Evolutionary conservation across 2,329 filamentous ascomycete genomes (phyloP), one percentile per base, ranked within the genome.

Genomic region (Aureobasidium subglaciale): DNA sequence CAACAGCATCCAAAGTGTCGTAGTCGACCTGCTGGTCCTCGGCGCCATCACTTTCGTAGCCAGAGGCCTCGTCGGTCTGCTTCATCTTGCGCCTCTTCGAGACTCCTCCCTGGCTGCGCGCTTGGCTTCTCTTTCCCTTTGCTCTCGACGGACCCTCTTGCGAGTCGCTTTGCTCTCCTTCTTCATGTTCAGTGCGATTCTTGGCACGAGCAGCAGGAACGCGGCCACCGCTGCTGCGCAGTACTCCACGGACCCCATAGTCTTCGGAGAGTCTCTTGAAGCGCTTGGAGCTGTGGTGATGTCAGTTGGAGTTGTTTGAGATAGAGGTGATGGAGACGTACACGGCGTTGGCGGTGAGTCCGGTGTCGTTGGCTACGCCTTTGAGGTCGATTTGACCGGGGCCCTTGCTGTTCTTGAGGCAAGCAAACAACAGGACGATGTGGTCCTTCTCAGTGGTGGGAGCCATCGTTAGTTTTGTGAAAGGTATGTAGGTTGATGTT

Each of bases 321-420:
- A n/a, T 27, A 27, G 5, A 7, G 25, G 56, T 29, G 30, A 24
- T 5, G 8, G 5, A 9, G 16, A 79, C 85, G 77, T 78, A 88
- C 86, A 85, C 85, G 20, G 86, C 86, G 13, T 79, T 84, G 69
- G 86, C 86, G 68, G 71, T 75, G 30, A 84, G 85, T 20, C 68
- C 71, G 38, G 83, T 81, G 62, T 87, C 84, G 15, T 75, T 71
- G 10, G 83, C 82, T n/a, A 89, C 86, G 46, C 77, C 75, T 5
- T 69, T 71, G 61, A 87, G 88, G 63, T 88, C 80, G 5, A 86
- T 76, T 85, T 80, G 82, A 59, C 84, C 84, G 48, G 59, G 25
- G 27, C 77, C 76, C 63, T 71, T 75, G 9, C 81, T 78, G 68
- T 83, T 70, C 53, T 78, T 76, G 67, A 88, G 85, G 69, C 85